Percentiles rank a stretch among this genome's conserved stretches.
These are phyloP conservation scores for Aleurites moluccanus DNA, from an alignment of 441 rosid species.

Conservation along the genomic window DNA sequence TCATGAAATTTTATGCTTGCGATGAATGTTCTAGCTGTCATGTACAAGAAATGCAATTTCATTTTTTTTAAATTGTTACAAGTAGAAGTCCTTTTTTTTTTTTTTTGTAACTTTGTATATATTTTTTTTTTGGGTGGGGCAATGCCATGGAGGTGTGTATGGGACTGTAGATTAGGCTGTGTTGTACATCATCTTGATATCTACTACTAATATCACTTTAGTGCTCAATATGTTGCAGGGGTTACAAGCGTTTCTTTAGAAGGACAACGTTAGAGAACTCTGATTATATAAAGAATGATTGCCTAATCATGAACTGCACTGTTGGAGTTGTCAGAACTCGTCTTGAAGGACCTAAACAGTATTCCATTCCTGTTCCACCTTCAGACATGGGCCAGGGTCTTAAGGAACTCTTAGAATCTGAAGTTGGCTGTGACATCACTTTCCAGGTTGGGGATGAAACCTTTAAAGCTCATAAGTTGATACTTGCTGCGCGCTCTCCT, in stretches of 20 bases:
- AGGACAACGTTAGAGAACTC: slow-evolving; percentile 63
- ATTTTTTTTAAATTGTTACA: background rate
- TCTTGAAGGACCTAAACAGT: slow-evolving; percentile 70
- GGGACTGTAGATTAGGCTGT: background rate
- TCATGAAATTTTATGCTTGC: background rate
- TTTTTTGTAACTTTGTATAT: background rate
- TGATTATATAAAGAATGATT: slow-evolving; percentile 71
- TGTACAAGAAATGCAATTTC: background rate
- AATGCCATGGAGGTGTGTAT: background rate
- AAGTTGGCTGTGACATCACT: slow-evolving; percentile 63
- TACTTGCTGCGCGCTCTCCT: slow-evolving; percentile 78
- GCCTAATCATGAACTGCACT: slow-evolving; percentile 71
- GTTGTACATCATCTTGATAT: background rate
- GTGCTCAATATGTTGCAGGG: slow-evolving; percentile 49
- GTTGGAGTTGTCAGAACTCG: slow-evolving; percentile 82
- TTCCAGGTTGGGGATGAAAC: slow-evolving; percentile 75
- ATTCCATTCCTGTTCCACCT: slow-evolving; percentile 51
- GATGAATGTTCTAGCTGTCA: background rate
- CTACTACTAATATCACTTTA: slow-evolving; percentile 1
- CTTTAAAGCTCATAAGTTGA: slow-evolving; percentile 68
- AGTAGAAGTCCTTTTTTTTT: background rate
- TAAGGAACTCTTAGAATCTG: slow-evolving; percentile 69
- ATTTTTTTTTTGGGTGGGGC: background rate
- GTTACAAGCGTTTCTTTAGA: slow-evolving; percentile 76
- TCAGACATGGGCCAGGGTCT: slow-evolving; percentile 79